A percentile compares a stretch with the other conserved stretches of the same genome.
phyloP scores from a whole-genome alignment of 1,139 yeast genomes.

The Wickerhamiella pararugosa region DNA sequence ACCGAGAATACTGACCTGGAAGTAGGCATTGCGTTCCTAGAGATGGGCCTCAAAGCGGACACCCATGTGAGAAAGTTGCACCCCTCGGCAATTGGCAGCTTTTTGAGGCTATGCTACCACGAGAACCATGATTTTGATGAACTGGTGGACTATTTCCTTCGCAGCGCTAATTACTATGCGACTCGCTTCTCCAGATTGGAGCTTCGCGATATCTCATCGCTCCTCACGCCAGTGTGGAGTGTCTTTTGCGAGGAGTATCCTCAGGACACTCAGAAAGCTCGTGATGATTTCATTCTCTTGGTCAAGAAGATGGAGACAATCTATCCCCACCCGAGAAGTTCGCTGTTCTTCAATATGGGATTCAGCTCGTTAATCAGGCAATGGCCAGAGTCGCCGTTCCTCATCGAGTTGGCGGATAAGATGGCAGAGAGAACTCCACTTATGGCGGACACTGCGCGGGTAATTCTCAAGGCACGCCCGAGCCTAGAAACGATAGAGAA shows the following conservation, averaged over 20 bases:
- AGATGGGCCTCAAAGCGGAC: constrained; percentile 10
- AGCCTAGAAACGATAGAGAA: not conserved
- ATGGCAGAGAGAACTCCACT: not conserved
- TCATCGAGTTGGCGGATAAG: constrained; percentile 9
- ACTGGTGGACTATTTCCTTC: constrained; percentile 9
- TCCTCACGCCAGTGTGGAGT: constrained; percentile 11
- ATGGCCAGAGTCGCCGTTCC: constrained; percentile 13
- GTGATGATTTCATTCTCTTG: constrained; percentile 5
- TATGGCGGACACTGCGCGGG: constrained; percentile 12
- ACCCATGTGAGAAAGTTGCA: constrained; percentile 11
- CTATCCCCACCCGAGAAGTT: constrained; percentile 3
- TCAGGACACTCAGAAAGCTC: constrained; percentile 10
- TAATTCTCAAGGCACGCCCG: constrained; percentile 11
- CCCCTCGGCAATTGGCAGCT: constrained; percentile 15
- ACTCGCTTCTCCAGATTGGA: not conserved
- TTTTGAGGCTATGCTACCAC: constrained; percentile 8
- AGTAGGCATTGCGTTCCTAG: constrained; percentile 13
- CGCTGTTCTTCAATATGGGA: constrained; percentile 11
- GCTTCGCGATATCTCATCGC: constrained; percentile 8
- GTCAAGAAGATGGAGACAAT: constrained; percentile 8
- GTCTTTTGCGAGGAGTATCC: constrained; percentile 7
- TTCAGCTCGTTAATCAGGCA: constrained; percentile 11
- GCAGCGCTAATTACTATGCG: constrained; percentile 8
- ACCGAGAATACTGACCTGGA: constrained; percentile 11
- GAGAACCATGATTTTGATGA: constrained; percentile 7